A percentile compares a stretch with the other conserved stretches of the same genome.
phyloP scores from a whole-genome alignment of 345 rosid genomes.

The Combretum micranthum region DNA sequence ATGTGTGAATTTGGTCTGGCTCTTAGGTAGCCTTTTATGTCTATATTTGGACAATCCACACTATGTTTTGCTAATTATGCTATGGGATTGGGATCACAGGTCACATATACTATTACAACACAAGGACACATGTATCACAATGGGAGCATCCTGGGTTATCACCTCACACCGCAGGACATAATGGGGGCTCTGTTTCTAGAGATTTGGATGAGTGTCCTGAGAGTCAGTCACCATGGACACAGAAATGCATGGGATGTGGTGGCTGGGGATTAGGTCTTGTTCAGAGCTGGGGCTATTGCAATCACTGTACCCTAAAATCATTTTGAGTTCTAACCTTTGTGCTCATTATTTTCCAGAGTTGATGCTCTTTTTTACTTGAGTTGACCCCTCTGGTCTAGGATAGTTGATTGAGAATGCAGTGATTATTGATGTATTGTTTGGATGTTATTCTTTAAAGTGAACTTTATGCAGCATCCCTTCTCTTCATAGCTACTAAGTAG shows the following conservation, averaged over 20 bases:
- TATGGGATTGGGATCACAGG: constrained; percentile 33
- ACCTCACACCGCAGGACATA: constrained; percentile 18
- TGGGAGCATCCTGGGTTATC: constrained; percentile 68
- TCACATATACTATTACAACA: constrained; percentile 77
- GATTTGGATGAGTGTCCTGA: constrained; percentile 22
- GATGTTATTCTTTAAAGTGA: no score
- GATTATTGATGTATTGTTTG: no score
- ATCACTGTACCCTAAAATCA: constrained; percentile 63
- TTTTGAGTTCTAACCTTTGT: constrained; percentile 4
- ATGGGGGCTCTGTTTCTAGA: constrained; percentile 16
- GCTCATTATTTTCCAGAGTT: no score
- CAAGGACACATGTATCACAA: constrained; percentile 68
- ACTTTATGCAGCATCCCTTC: no score
- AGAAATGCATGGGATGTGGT: constrained; percentile 76
- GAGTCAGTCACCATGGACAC: constrained; percentile 28
- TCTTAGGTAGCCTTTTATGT: no score
- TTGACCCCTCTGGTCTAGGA: no score
- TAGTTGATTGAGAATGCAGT: no score
- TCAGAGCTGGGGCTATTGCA: constrained; percentile 89
- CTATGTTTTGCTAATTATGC: no score
- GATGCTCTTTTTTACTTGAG: no score
- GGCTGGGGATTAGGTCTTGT: constrained; percentile 97
- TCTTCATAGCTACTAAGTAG: no score
- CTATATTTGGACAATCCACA: no score
- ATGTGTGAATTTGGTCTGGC: no score